These are phyloP conservation scores for Incumbomyces delicatus DNA, from an alignment of 2,329 filamentous ascomycete species.

Conservation along the genomic window DNA sequence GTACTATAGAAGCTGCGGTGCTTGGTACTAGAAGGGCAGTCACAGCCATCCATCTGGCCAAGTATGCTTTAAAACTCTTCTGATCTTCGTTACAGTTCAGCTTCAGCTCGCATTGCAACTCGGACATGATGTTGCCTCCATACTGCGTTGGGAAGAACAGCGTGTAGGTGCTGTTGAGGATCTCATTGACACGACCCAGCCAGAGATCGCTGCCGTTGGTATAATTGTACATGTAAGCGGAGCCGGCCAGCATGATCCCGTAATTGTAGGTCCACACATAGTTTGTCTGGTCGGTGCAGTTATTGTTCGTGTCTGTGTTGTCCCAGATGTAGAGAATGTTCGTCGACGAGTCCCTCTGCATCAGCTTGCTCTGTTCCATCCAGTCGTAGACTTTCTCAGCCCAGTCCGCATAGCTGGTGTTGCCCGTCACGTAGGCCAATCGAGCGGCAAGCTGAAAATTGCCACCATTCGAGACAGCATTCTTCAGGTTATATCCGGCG, in stretches of 20 bases:
- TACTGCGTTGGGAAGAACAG: constrained; percentile 43
- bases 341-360: constrained; percentile 38
- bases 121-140: constrained; percentile 45
- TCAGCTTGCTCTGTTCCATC: constrained; percentile 29
- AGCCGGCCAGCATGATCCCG: constrained; percentile 45
- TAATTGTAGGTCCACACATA: constrained; percentile 50
- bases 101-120: constrained; percentile 48
- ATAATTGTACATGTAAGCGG: constrained; percentile 47
- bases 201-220: constrained; percentile 40
- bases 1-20: constrained; percentile 40
- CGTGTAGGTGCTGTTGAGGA: constrained; percentile 44
- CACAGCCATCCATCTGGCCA: constrained; percentile 50
- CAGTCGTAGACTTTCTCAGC: constrained; percentile 53
- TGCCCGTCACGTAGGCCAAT: constrained; percentile 66
- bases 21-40: constrained; percentile 50
- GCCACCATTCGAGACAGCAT: constrained; percentile 47
- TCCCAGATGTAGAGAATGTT: constrained; percentile 45
- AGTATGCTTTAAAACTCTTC: constrained; percentile 55
- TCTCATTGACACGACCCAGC: constrained; percentile 39
- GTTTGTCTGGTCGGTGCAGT: constrained; percentile 37
- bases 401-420: constrained; percentile 70
- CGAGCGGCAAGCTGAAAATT: constrained; percentile 53
- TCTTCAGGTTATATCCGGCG: constrained; percentile 53
- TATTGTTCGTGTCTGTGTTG: constrained; percentile 40
- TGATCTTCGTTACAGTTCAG: constrained; percentile 52